phyloP scores from a whole-genome alignment of 1,284 basidiomycete species.

The Tilletia walkeri region DNA sequence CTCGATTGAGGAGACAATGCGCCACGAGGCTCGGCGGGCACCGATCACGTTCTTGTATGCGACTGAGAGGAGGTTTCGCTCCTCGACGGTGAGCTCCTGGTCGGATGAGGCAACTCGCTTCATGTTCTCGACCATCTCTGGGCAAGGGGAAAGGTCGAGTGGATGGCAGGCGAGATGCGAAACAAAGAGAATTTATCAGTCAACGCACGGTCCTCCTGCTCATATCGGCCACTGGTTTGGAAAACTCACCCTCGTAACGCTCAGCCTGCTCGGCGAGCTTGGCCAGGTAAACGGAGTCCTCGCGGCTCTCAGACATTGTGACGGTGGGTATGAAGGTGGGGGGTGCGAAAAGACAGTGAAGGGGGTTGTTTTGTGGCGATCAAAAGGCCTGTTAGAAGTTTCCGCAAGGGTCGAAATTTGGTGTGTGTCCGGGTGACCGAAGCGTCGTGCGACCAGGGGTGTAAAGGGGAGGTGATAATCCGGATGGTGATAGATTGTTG shows the following conservation, averaged over 20 bases:
- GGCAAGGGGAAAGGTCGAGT: not conserved
- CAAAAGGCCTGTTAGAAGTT: not conserved
- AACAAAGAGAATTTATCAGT: not conserved
- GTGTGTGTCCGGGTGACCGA: no score
- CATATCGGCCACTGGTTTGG: no score
- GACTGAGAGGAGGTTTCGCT: constrained; percentile 96
- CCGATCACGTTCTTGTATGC: constrained; percentile 99
- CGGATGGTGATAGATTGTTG: not conserved
- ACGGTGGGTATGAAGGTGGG: constrained; percentile 3
- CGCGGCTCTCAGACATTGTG: constrained; percentile 50
- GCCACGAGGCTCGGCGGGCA: constrained; percentile 97
- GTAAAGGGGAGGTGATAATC: no score
- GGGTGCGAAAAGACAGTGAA: not conserved
- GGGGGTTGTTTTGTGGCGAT: constrained; percentile 1
- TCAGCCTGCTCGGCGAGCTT: constrained; percentile 57
- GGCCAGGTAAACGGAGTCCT: constrained; percentile 56
- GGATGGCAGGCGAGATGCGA: not conserved
- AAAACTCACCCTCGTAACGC: constrained; percentile 54
- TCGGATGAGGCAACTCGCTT: constrained; percentile 56
- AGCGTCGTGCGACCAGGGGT: no score
- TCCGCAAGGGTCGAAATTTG: no score
- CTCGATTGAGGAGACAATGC: constrained; percentile 98
- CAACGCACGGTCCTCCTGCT: not conserved
- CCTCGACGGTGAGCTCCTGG: constrained; percentile 88
- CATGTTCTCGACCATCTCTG: constrained; percentile 57